phyloP scores from a whole-genome alignment of 1,284 basidiomycete species.

The Ustilago shanxiensis region DNA sequence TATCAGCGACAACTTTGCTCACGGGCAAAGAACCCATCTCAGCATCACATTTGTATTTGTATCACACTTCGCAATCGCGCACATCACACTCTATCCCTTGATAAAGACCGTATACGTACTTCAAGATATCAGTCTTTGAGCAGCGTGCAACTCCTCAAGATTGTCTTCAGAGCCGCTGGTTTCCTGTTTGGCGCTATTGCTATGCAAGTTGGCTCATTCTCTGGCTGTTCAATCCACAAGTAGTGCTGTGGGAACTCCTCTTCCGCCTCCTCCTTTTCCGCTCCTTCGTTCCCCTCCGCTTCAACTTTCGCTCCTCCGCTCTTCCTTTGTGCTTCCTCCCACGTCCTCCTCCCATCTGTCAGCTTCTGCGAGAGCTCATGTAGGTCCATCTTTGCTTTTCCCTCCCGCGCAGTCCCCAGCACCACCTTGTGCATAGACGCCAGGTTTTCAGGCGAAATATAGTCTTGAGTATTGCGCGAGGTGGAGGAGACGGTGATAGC shows the following conservation, averaged over 20 bases:
- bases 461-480: constrained; percentile 39
- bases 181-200: constrained; percentile 75
- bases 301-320: too few species aligned
- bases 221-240: constrained; percentile 75
- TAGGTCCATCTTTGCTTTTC: constrained; percentile 53
- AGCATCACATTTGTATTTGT: constrained; percentile 25
- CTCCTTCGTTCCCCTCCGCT: neutral
- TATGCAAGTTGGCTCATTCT: constrained; percentile 74
- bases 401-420: constrained; percentile 57
- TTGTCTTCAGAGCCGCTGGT: constrained; percentile 71
- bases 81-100: neutral
- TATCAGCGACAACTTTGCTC: neutral
- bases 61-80: constrained; percentile 5
- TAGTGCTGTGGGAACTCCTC: constrained; percentile 70
- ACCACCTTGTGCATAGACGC: constrained; percentile 66
- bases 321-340: constrained; percentile 26
- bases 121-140: constrained; percentile 67
- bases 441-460: constrained; percentile 46
- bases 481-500: constrained; percentile 36
- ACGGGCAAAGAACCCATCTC: neutral
- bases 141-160: constrained; percentile 71
- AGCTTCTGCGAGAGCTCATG: constrained; percentile 64
- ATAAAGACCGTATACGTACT: neutral
- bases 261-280: constrained; percentile 17
- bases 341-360: constrained; percentile 35